Conservation (phyloP, 2,329 filamentous ascomycete genomes). For the Pseudofabraea citricarpa region DNA sequence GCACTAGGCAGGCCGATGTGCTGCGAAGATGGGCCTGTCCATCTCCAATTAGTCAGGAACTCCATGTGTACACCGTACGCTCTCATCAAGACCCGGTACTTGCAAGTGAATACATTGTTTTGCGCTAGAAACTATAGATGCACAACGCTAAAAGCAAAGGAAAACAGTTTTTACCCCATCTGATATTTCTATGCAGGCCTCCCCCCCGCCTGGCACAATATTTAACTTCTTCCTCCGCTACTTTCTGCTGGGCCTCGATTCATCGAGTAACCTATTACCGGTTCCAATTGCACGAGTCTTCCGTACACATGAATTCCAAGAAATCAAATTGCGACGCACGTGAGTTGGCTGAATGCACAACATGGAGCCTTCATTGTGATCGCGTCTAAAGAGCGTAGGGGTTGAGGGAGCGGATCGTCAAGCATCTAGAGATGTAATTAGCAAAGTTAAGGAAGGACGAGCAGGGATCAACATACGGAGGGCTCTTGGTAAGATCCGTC, state of each 20-base stretch:
- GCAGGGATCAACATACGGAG: slow-evolving; percentile 70
- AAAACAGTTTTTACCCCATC: slow-evolving; percentile 19
- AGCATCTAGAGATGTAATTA: slow-evolving; percentile 54
- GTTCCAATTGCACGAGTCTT: neutral
- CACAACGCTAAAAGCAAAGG: slow-evolving; percentile 25
- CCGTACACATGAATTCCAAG: too few relatives aligned
- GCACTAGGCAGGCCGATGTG: too few relatives aligned
- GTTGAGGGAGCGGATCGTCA: slow-evolving; percentile 81
- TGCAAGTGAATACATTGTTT: slow-evolving; percentile 11
- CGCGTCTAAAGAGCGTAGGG: slow-evolving; percentile 53
- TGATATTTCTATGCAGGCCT: slow-evolving; percentile 16
- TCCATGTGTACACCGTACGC: neutral
- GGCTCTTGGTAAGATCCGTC: slow-evolving; percentile 97
- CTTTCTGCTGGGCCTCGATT: neutral
- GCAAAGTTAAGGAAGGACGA: slow-evolving; percentile 14
- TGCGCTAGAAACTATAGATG: slow-evolving; percentile 22
- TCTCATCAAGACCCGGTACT: neutral
- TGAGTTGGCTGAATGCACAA: slow-evolving; percentile 1
- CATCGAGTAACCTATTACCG: neutral
- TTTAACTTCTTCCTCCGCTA: too few relatives aligned
- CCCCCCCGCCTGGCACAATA: too few relatives aligned
- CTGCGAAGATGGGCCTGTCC: too few relatives aligned
- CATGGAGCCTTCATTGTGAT: neutral
- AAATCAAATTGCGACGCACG: too few relatives aligned
- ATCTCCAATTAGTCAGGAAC: too few relatives aligned